These are phyloP conservation scores for Amanita molliuscula DNA, from an alignment of 768 basidiomycete genomes.

Conservation along the genomic window DNA sequence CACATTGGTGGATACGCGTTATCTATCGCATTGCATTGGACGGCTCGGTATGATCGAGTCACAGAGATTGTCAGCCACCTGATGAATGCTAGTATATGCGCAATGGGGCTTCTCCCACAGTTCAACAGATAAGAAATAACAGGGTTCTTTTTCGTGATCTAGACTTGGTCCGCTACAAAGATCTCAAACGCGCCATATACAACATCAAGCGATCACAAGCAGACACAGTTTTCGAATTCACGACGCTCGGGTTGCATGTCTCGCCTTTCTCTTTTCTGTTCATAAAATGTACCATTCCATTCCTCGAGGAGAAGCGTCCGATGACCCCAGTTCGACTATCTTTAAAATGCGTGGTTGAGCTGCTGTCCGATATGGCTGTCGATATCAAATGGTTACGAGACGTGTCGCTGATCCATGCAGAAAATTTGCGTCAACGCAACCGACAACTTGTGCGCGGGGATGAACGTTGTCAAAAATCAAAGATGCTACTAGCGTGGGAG, in stretches of 20 bases:
- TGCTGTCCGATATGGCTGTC: not conserved
- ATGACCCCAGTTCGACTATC: not conserved
- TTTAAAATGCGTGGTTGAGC: not conserved
- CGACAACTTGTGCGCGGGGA: not conserved
- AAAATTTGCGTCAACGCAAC: not conserved
- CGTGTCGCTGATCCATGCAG: constrained; percentile 1
- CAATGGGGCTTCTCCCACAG: not conserved
- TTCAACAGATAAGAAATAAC: not conserved
- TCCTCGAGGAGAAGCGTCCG: not conserved
- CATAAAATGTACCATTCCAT: not conserved
- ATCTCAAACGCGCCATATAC: not conserved
- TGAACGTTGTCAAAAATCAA: not conserved
- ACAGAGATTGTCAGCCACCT: not conserved
- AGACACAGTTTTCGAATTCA: not conserved
- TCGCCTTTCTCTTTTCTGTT: not conserved
- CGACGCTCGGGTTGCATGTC: constrained; percentile 2
- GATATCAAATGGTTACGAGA: constrained; percentile 1
- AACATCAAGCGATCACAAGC: not conserved
- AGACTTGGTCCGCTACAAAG: not conserved
- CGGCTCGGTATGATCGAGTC: not conserved
- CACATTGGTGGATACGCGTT: not conserved
- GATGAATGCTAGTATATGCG: not conserved
- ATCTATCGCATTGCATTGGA: not conserved
- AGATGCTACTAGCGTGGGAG: not conserved
- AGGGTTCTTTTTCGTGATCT: not conserved